These are phyloP conservation scores for Verticillium albo-atrum DNA, from an alignment of 2,329 filamentous ascomycete genomes.

Conservation along the genomic window DNA sequence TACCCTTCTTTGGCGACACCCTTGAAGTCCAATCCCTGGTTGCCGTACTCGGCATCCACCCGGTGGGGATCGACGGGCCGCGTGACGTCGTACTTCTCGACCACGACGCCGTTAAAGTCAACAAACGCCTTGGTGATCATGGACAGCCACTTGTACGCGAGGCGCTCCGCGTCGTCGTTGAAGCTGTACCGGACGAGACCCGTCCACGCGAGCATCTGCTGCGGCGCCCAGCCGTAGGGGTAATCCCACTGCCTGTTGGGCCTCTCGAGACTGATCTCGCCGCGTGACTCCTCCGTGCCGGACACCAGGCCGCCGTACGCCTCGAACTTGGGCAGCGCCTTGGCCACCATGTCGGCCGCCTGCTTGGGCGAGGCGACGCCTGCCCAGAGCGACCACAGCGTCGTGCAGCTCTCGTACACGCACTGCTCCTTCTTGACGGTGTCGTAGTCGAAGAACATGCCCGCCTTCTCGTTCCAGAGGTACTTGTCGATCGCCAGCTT, in stretches of 20 bases:
- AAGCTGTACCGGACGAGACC: constrained; percentile 90
- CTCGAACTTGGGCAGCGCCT: constrained; percentile 83
- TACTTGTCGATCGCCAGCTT: constrained; percentile 87
- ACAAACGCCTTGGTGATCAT: constrained; percentile 99
- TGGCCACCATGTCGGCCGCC: constrained; percentile 75
- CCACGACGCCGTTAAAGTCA: constrained; percentile 96
- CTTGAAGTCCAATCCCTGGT: constrained; percentile 93
- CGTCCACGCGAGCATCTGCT: constrained; percentile 97
- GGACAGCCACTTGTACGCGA: constrained; percentile 95
- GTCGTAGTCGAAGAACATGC: constrained; percentile 98
- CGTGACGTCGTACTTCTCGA: constrained; percentile 98
- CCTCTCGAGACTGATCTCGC: constrained; percentile 70
- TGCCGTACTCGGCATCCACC: constrained; percentile 95
- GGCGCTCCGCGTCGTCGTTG: constrained; percentile 78
- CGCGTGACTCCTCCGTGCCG: constrained; percentile 85
- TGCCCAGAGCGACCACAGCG: constrained; percentile 97
- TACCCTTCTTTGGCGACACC: constrained; percentile 94
- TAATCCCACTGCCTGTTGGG: constrained; percentile 99
- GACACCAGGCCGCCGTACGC: constrained; percentile 82
- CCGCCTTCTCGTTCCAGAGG: constrained; percentile 85
- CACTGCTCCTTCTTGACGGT: constrained; percentile 76
- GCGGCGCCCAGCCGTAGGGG: constrained; percentile 96
- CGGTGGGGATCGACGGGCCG: constrained; percentile 84
- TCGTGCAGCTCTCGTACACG: constrained; percentile 86
- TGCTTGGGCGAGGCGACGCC: constrained; percentile 81